Conservation (phyloP, 106 monocot species). For the Dactylorhiza incarnata region DNA sequence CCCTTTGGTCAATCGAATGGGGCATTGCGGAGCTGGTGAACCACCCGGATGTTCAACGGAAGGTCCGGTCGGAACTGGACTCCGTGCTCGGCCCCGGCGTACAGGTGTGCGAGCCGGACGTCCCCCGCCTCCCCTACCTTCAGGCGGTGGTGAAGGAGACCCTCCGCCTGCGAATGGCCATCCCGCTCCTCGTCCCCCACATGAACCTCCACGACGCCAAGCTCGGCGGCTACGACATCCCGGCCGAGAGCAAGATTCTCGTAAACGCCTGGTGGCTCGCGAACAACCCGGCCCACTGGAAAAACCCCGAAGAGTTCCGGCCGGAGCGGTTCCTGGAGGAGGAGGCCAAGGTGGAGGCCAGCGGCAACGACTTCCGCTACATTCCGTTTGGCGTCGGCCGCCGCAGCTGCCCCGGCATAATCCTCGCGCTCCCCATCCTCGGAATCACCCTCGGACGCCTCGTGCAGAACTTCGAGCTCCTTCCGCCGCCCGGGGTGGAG, state of each 20-base stretch:
- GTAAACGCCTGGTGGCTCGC: conserved; percentile 63
- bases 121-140: conserved; percentile 42
- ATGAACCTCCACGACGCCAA: conserved; percentile 52
- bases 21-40: conserved; percentile 58
- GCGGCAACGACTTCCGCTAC: conserved; percentile 41
- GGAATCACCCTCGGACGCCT: conserved; percentile 34
- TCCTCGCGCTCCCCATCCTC: conserved; percentile 50
- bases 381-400: conserved; percentile 44
- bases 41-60: conserved; percentile 38
- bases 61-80: conserved; percentile 30
- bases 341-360: conserved; percentile 34
- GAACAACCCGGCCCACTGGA: conserved; percentile 48
- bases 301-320: conserved; percentile 44
- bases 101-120: conserved; percentile 33
- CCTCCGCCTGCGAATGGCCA: conserved; percentile 39
- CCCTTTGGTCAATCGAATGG: conserved; percentile 65
- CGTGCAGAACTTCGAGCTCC: conserved; percentile 47
- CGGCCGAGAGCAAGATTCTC: conserved; percentile 43
- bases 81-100: conserved; percentile 22
- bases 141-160: conserved; percentile 58
- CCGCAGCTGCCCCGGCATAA: conserved; percentile 49
- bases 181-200: conserved; percentile 60
- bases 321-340: conserved; percentile 57
- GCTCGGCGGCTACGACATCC: conserved; percentile 39
- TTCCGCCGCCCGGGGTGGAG: conserved; percentile 34